Evolutionary conservation across 2,329 filamentous ascomycete species (phyloP).

Genomic region (Akanthomyces dipterigenus): DNA sequence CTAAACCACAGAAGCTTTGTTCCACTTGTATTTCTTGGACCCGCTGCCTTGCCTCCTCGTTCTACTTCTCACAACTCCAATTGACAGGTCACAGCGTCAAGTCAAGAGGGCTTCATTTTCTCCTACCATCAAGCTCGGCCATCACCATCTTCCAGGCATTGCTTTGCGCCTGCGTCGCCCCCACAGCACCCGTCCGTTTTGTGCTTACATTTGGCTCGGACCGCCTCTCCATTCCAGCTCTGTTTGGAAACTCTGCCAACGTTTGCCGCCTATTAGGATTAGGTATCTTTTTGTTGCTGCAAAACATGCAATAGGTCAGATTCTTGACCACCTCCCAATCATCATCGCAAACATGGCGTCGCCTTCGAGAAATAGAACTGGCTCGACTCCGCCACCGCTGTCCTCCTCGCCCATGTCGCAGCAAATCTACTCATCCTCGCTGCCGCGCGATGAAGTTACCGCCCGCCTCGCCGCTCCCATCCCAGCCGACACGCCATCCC

Average conservation of each 20-base stretch:
- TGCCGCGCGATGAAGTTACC: conserved; percentile 52
- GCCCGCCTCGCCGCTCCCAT: conserved; percentile 55
- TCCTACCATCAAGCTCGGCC: not conserved
- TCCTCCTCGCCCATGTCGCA: conserved; percentile 43
- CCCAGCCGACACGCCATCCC: conserved; percentile 30
- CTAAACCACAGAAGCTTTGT: conserved; percentile 3
- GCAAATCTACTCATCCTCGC: conserved; percentile 42
- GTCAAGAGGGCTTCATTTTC: not conserved
- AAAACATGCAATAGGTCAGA: conserved; percentile 5
- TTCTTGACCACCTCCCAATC: not conserved
- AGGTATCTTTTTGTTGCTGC: not conserved
- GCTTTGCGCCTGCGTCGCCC: not conserved
- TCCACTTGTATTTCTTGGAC: not conserved
- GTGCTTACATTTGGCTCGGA: not conserved
- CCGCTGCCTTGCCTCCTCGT: not conserved
- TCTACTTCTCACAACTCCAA: not conserved
- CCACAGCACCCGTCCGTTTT: not conserved
- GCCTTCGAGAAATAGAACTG: conserved; percentile 11
- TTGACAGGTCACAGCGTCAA: not conserved
- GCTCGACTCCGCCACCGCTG: conserved; percentile 19
- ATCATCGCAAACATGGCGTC: conserved; percentile 9
- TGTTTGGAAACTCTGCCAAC: not conserved
- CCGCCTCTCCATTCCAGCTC: conserved; percentile 1
- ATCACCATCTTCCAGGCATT: not conserved
- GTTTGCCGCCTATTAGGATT: not conserved